Percentiles rank a stretch among this genome's conserved stretches.
phyloP scores from a whole-genome alignment of 2,329 filamentous ascomycete species.

The Cladosporium sp. region DNA sequence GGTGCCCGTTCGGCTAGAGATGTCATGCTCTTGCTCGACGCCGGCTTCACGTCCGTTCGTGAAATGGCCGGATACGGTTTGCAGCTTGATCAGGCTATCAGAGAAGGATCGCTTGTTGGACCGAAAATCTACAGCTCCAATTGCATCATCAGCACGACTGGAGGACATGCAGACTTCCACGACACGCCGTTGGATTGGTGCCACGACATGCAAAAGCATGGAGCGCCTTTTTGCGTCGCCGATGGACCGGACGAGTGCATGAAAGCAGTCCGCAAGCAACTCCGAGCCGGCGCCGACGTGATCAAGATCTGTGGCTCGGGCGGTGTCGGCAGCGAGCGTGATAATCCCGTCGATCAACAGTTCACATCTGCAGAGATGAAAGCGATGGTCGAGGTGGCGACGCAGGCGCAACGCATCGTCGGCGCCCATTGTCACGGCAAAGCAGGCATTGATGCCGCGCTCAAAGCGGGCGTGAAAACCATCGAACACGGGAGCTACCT shows the following conservation, averaged over 20 bases:
- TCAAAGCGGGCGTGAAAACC: constrained; percentile 41
- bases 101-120: constrained; percentile 42
- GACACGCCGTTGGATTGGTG: constrained; percentile 34
- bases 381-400: constrained; percentile 24
- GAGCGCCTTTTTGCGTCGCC: constrained; percentile 34
- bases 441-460: constrained; percentile 42
- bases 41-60: constrained; percentile 49
- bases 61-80: constrained; percentile 47
- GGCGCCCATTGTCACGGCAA: constrained; percentile 43
- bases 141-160: constrained; percentile 43
- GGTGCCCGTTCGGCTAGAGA: constrained; percentile 41
- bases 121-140: constrained; percentile 48
- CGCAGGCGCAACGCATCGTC: constrained; percentile 18
- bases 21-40: constrained; percentile 39
- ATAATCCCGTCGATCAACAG: constrained; percentile 23
- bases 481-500: constrained; percentile 48
- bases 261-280: constrained; percentile 38
- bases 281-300: constrained; percentile 44
- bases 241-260: constrained; percentile 46
- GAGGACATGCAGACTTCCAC: constrained; percentile 46
- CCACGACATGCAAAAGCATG: constrained; percentile 29
- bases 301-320: constrained; percentile 41
- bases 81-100: constrained; percentile 40
- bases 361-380: constrained; percentile 23
- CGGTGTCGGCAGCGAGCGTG: constrained; percentile 25